phyloP scores from a whole-genome alignment of 805 yeast genomes.

The Candida adriatica region DNA sequence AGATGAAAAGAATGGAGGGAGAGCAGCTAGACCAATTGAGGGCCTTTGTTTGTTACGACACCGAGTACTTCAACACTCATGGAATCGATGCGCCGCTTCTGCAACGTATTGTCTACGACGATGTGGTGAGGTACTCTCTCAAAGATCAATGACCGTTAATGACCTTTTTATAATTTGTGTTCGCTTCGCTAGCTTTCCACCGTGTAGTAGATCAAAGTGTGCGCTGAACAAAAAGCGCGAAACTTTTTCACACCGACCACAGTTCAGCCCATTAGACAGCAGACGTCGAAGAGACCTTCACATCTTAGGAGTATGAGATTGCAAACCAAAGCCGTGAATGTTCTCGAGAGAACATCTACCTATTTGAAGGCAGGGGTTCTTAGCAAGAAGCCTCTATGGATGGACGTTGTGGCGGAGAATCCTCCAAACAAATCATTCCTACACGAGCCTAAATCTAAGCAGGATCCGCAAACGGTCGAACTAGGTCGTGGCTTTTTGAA shows the following conservation, averaged over 20 bases:
- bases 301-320: conserved; percentile 49
- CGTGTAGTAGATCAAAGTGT: too few species aligned
- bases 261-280: too few species aligned
- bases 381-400: conserved; percentile 80
- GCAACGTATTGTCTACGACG: not conserved
- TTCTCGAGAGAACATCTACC: conserved; percentile 76
- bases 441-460: conserved; percentile 19
- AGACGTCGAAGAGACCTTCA: not conserved
- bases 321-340: conserved; percentile 67
- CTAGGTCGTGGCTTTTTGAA: conserved; percentile 10
- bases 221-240: too few species aligned
- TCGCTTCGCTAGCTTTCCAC: too few species aligned
- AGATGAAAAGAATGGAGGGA: not conserved
- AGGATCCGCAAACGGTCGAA: conserved; percentile 2
- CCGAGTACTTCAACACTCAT: not conserved
- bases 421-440: conserved; percentile 68
- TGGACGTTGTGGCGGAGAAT: conserved; percentile 68
- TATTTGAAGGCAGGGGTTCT: conserved; percentile 67
- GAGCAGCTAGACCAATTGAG: not conserved
- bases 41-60: not conserved
- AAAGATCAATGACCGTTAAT: too few species aligned
- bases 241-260: too few species aligned
- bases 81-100: not conserved
- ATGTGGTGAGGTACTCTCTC: too few species aligned
- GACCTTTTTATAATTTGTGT: too few species aligned